phyloP scores from a whole-genome alignment of 1,139 yeast species.

The Lodderomyces orthopsilosis region DNA sequence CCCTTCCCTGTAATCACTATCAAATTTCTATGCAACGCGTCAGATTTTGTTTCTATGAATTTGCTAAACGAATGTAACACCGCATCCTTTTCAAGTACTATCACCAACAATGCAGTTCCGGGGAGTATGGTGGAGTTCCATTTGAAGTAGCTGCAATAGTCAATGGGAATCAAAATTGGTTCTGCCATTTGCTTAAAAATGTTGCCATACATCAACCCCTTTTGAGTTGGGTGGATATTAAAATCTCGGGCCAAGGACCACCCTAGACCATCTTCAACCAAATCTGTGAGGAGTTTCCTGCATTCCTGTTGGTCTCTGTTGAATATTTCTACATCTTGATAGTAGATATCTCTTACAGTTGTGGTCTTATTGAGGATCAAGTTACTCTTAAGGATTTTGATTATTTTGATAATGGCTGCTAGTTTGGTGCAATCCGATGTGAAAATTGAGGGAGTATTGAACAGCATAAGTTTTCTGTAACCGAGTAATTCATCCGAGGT shows the following conservation, averaged over 20 bases:
- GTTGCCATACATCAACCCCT: constrained; percentile 55
- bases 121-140: background rate
- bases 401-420: constrained; percentile 18
- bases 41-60: background rate
- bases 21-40: constrained; percentile 10
- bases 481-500: background rate
- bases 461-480: background rate
- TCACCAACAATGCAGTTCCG: constrained; percentile 20
- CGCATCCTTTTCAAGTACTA: constrained; percentile 70
- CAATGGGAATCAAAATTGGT: constrained; percentile 27
- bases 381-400: constrained; percentile 18
- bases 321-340: constrained; percentile 60
- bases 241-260: constrained; percentile 27
- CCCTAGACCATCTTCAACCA: constrained; percentile 28
- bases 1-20: constrained; percentile 65
- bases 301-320: constrained; percentile 41
- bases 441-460: background rate
- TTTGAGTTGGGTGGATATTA: constrained; percentile 57
- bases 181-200: constrained; percentile 13
- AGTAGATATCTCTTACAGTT: constrained; percentile 65
- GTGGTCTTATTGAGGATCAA: constrained; percentile 18
- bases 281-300: constrained; percentile 35
- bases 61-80: constrained; percentile 35
- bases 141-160: constrained; percentile 6
- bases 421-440: constrained; percentile 9